These are phyloP conservation scores for Fibroporia radiculosa DNA, from an alignment of 768 basidiomycete genomes.

Conservation along the genomic window DNA sequence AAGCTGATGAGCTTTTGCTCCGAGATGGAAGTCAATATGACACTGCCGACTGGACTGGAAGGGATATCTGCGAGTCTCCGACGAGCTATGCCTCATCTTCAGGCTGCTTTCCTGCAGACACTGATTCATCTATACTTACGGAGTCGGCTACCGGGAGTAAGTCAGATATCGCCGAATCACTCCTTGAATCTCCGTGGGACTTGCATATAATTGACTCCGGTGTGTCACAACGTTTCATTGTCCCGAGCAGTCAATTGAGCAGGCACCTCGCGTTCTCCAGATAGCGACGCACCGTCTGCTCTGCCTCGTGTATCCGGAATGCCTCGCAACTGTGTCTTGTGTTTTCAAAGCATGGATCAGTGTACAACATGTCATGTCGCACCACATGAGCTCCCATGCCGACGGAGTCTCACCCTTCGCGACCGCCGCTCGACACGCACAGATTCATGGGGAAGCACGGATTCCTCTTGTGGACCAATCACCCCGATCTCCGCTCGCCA, in stretches of 20 bases:
- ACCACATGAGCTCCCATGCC: not conserved
- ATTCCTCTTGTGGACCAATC: not conserved
- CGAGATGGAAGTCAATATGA: not conserved
- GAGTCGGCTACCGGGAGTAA: not conserved
- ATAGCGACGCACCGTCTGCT: no score
- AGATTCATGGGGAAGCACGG: not conserved
- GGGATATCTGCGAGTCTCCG: not conserved
- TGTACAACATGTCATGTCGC: not conserved
- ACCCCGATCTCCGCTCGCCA: not conserved
- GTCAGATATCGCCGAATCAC: not conserved
- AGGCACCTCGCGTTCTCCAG: no score
- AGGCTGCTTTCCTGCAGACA: not conserved
- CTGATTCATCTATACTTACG: not conserved
- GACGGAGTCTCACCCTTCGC: not conserved
- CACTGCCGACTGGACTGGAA: not conserved
- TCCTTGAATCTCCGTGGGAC: not conserved
- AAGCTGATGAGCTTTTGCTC: not conserved
- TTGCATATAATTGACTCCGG: not conserved
- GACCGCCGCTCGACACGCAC: constrained; percentile 1
- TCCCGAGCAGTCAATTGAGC: no score
- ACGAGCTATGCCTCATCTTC: not conserved
- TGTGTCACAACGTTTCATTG: not conserved
- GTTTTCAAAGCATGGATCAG: not conserved
- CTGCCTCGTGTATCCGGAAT: not conserved
- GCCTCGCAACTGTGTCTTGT: not conserved